phyloP scores from a whole-genome alignment of 2,329 filamentous ascomycete genomes.

The Pseudogymnoascus sp. region DNA sequence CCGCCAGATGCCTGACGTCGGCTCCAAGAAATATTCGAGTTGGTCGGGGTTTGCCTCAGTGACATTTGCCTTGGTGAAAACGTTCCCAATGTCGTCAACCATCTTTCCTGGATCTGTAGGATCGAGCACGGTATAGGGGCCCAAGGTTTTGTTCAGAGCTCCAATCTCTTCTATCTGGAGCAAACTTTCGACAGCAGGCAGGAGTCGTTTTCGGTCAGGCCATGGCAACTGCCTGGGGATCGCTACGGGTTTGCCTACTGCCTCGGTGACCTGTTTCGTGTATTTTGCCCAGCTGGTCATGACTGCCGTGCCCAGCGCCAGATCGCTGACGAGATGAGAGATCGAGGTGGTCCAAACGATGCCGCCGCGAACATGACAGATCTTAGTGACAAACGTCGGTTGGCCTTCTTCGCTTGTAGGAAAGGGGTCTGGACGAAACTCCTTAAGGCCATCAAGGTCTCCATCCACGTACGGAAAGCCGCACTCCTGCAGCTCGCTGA shows the following conservation, averaged over 20 bases:
- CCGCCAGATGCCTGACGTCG: not conserved
- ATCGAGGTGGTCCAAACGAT: not conserved
- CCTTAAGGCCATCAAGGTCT: slow-evolving; percentile 2
- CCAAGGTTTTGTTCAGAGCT: not conserved
- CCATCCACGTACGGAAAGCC: slow-evolving; percentile 7
- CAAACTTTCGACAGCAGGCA: not conserved
- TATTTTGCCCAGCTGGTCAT: slow-evolving; percentile 1
- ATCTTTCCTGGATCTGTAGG: slow-evolving; percentile 4
- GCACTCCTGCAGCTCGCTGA: not conserved
- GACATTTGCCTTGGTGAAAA: slow-evolving; percentile 6
- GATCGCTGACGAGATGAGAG: slow-evolving; percentile 2
- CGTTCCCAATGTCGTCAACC: not conserved
- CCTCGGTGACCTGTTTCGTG: slow-evolving; percentile 3
- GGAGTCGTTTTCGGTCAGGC: not conserved
- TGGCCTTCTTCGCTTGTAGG: not conserved
- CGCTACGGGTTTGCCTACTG: not conserved
- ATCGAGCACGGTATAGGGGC: not conserved
- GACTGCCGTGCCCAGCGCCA: not conserved
- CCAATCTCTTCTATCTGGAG: not conserved
- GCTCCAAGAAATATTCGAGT: not conserved
- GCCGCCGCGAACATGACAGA: not conserved
- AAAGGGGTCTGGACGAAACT: not conserved
- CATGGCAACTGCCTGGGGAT: not conserved
- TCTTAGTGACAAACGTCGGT: not conserved
- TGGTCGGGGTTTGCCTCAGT: slow-evolving; percentile 1